Conservation (phyloP, 2,329 filamentous ascomycete genomes). For the Rhynchosporium secalis region DNA sequence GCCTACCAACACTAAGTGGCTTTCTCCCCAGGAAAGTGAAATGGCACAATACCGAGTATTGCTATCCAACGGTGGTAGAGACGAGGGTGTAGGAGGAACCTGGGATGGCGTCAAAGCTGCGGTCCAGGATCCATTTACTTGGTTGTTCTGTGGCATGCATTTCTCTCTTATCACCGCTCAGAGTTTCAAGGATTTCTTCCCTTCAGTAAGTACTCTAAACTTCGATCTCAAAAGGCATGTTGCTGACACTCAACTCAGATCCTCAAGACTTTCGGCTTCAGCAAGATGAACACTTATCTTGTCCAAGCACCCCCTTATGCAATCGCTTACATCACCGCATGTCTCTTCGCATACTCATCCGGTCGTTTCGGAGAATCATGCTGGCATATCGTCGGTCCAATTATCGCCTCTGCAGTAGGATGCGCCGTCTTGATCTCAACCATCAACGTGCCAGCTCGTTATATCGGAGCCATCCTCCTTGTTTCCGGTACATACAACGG, state of each 20-base stretch:
- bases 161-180: background rate
- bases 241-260: background rate
- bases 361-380: background rate
- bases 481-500: conserved; percentile 1
- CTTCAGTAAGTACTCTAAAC: background rate
- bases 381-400: background rate
- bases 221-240: background rate
- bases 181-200: conserved; percentile 2
- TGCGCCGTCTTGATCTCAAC: background rate
- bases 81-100: background rate
- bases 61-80: background rate
- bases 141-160: background rate
- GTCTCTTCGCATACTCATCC: background rate
- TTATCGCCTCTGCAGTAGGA: background rate
- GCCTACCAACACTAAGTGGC: background rate
- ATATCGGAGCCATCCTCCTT: background rate
- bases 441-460: background rate
- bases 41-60: background rate
- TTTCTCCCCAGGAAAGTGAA: background rate
- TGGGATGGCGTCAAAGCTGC: conserved; percentile 1
- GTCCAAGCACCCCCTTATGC: background rate
- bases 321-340: background rate
- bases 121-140: background rate
- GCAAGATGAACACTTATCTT: background rate
- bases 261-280: conserved; percentile 3